Conservation (phyloP, 768 basidiomycete genomes). For the Xerocomellus amylosporus region DNA sequence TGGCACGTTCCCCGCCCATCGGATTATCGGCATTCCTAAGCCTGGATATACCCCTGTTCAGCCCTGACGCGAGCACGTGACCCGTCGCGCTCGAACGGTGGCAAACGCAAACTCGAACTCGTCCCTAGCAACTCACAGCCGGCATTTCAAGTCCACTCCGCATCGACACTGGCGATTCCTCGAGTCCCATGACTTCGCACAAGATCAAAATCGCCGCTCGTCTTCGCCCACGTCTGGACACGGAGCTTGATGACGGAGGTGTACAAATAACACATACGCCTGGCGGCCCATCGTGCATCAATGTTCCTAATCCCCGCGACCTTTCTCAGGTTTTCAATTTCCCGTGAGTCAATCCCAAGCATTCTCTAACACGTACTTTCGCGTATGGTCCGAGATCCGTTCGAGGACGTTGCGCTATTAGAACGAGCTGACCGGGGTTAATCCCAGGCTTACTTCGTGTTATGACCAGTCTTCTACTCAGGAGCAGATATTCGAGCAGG, state of each 20-base stretch:
- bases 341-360: conserved; percentile 44
- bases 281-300: conserved; percentile 48
- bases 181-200: conserved; percentile 29
- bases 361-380: background rate
- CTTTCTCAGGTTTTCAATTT: conserved; percentile 71
- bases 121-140: background rate
- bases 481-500: conserved; percentile 71
- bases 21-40: conserved; percentile 18
- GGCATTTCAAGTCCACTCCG: background rate
- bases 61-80: conserved; percentile 23
- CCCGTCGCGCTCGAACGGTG: conserved; percentile 22
- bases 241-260: conserved; percentile 61
- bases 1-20: conserved; percentile 8
- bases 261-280: conserved; percentile 50
- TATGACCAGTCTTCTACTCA: conserved; percentile 71
- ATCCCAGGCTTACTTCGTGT: conserved; percentile 64
- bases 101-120: conserved; percentile 18
- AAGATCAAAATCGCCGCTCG: conserved; percentile 74
- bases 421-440: conserved; percentile 1
- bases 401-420: background rate
- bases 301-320: conserved; percentile 71
- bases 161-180: background rate
- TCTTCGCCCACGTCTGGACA: conserved; percentile 59
- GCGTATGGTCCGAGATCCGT: background rate
- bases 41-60: background rate